A percentile compares a stretch with the other conserved stretches of the same genome.
Conservation (phyloP, 2,329 filamentous ascomycete species). For the Cladophialophora carrionii region DNA sequence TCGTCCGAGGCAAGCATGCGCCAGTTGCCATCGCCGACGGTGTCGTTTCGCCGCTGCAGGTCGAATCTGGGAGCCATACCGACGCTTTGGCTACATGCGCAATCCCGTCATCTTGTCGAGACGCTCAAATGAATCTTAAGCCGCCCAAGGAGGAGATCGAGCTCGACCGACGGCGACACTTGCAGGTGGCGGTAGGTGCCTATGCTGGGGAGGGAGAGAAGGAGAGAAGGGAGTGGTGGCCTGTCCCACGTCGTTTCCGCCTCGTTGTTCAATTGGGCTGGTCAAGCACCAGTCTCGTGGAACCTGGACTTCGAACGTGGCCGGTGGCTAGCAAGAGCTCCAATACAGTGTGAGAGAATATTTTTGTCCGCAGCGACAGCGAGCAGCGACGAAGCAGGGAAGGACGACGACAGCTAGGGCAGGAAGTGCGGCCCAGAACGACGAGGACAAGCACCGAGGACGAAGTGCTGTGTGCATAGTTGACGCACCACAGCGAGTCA, state of each 20-base stretch:
- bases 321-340: not conserved
- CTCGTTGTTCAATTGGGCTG: not conserved
- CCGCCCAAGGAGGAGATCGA: not conserved
- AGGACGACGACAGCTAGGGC: not conserved
- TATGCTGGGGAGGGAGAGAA: not conserved
- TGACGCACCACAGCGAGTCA: not conserved
- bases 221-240: not conserved
- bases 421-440: not conserved
- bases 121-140: not conserved
- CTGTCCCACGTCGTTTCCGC: not conserved
- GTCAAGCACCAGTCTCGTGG: not conserved
- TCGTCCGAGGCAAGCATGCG: slow-evolving; percentile 34
- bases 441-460: too few species aligned
- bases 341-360: not conserved
- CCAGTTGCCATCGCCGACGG: slow-evolving; percentile 32
- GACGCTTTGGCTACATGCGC: not conserved
- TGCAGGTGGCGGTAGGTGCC: not conserved
- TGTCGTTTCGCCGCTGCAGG: slow-evolving; percentile 20
- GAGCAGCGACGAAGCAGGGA: not conserved
- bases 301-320: not conserved
- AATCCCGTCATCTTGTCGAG: not conserved
- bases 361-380: not conserved
- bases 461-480: too few species aligned
- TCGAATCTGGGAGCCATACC: slow-evolving; percentile 24
- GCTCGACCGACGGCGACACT: not conserved